These are phyloP conservation scores for Lactarius akahatsu DNA, from an alignment of 768 basidiomycete genomes.

Conservation along the genomic window DNA sequence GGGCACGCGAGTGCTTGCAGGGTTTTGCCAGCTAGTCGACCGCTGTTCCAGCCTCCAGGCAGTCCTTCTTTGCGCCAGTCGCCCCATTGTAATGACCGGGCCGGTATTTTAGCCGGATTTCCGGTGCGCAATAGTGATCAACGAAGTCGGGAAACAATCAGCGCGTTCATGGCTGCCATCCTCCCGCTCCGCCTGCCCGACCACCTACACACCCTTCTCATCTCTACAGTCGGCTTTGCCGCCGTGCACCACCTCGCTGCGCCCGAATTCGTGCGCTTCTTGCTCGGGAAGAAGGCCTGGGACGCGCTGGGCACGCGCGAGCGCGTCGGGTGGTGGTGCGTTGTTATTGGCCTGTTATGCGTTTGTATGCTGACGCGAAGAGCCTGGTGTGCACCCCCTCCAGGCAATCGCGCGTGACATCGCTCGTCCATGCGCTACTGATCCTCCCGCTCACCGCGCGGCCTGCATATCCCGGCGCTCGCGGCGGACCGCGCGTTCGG, in stretches of 20 bases:
- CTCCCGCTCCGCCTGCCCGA: conserved; percentile 46
- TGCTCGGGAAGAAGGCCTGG: conserved; percentile 53
- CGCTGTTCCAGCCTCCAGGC: too few species aligned
- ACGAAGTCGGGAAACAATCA: background rate
- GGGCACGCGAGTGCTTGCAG: background rate
- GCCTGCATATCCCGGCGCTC: conserved; percentile 49
- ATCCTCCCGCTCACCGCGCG: conserved; percentile 63
- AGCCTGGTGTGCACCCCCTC: background rate
- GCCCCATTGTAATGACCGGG: background rate
- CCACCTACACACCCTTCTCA: conserved; percentile 53
- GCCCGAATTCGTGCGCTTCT: conserved; percentile 40
- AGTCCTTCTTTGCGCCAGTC: background rate
- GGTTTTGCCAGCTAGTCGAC: background rate
- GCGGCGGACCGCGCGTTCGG: conserved; percentile 71
- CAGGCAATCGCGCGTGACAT: conserved; percentile 71
- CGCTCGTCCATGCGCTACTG: conserved; percentile 68
- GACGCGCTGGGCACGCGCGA: conserved; percentile 23
- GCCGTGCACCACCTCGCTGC: conserved; percentile 57
- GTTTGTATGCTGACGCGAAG: background rate
- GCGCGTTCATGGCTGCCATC: conserved; percentile 20
- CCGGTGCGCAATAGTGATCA: background rate
- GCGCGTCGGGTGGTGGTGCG: conserved; percentile 17
- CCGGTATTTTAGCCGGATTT: background rate
- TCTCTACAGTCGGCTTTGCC: conserved; percentile 57
- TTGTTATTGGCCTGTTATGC: background rate